Evolutionary conservation across 2,329 filamentous ascomycete genomes (phyloP), one percentile per base, ranked within the genome.

Genomic region (Cladosporium sp.): DNA sequence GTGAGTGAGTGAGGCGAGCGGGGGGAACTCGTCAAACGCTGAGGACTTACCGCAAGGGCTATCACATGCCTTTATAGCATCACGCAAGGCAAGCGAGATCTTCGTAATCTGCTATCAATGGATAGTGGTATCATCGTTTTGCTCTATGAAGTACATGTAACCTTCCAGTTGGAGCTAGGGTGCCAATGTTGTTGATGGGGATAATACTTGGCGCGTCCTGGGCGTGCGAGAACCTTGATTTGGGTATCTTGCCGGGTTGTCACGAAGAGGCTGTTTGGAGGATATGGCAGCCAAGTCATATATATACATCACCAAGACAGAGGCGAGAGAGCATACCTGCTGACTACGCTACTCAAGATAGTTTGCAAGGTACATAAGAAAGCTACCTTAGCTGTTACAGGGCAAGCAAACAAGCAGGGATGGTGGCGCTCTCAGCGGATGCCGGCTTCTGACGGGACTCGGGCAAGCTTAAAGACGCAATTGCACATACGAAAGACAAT

Each of bases 131-230:
- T 58, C 41, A 47, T 21, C 28, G 41, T 49, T 49, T 47, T 14
- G 18, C 36, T 49, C 47, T 54, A 32, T 41, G n/a, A 8, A n/a
- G 24, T 44, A 28, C 36, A 64, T 64, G 61, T 64, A 64, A 64
- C 61, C 61, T 64, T 64, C 61, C 61, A 24, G 34, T 64, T 64
- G 32, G 28, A 64, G 61, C 61, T 64, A 64, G 51, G 28, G 61
- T 32, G 61, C 61, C 61, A 64, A 64, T 64, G 51, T 26, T 57
- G 36, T 64, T 32, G 61, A 55, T 57, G 61, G 59, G 12, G 59
- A 62, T 34, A 32, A 52, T 30, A 34, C 61, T 64, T 57, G 61
- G 61, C 61, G 55, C 30, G 18, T 36, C 41, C 47, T 64, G 21
- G 51, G 36, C 51, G 44, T 36, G 36, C 24, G 49, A 57, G 36